Conservation (phyloP, 2,329 filamentous ascomycete genomes). For the Harringtonia aguacate region DNA sequence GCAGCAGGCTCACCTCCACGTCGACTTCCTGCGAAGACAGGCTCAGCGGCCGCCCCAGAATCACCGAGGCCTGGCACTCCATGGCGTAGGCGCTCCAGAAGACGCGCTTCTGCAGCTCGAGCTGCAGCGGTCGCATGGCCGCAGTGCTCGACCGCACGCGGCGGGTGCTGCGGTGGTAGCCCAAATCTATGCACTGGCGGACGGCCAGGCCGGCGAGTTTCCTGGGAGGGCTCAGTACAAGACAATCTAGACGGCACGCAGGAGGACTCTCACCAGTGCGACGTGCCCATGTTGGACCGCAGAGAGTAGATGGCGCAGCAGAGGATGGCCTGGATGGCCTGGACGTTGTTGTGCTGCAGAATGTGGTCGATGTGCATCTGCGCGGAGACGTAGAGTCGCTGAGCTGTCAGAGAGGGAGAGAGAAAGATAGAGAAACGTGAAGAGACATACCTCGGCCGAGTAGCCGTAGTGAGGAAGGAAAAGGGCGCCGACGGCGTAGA, state of each 20-base stretch:
- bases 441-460: background rate
- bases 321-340: slow-evolving; percentile 22
- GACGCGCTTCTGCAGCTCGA: slow-evolving; percentile 16
- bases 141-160: too few relatives aligned
- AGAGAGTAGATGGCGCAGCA: slow-evolving; percentile 22
- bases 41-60: slow-evolving; percentile 17
- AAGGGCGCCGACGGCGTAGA: background rate
- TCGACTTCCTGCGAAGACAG: slow-evolving; percentile 18
- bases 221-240: too few relatives aligned
- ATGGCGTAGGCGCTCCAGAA: slow-evolving; percentile 19
- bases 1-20: slow-evolving; percentile 14
- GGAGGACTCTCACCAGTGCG: too few relatives aligned
- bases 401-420: too few relatives aligned
- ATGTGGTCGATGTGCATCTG: background rate
- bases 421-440: too few relatives aligned
- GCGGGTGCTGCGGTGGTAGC: slow-evolving; percentile 19
- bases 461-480: background rate
- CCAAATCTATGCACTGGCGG: slow-evolving; percentile 21
- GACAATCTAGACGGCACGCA: slow-evolving; percentile 12
- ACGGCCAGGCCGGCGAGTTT: slow-evolving; percentile 19
- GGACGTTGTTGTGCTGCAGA: slow-evolving; percentile 8
- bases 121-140: slow-evolving; percentile 4
- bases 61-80: slow-evolving; percentile 14
- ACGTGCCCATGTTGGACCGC: slow-evolving; percentile 17
- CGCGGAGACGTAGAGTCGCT: background rate